phyloP scores from a whole-genome alignment of 1,139 yeast genomes.

The Lodderomyces elongisporus region DNA sequence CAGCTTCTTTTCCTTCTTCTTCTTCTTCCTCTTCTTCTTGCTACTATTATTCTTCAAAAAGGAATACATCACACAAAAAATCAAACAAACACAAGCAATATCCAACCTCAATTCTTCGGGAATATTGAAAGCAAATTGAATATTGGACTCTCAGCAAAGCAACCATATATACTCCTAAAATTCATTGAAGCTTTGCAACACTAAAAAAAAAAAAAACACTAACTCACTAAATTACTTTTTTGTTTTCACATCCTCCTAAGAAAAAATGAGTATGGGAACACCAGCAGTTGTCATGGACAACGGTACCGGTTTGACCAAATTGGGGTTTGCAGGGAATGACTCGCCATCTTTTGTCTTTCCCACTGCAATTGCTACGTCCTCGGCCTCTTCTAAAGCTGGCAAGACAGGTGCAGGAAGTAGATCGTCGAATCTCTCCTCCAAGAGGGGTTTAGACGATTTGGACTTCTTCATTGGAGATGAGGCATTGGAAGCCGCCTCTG shows the following conservation, averaged over 20 bases:
- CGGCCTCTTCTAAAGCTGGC: slow-evolving; percentile 34
- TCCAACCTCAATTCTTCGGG: no score
- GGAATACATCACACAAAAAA: no score
- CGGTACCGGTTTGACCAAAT: slow-evolving; percentile 96
- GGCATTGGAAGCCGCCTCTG: slow-evolving; percentile 83
- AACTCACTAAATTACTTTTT: no score
- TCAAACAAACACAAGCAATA: no score
- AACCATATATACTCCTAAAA: no score
- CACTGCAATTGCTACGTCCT: slow-evolving; percentile 88
- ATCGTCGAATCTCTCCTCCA: slow-evolving; percentile 51
- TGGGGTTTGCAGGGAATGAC: slow-evolving; percentile 98
- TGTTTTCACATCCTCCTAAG: no score
- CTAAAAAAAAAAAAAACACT: no score
- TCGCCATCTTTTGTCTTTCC: slow-evolving; percentile 97
- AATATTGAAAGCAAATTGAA: neutral
- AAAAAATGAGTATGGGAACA: slow-evolving; percentile 55
- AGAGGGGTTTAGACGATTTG: slow-evolving; percentile 90
- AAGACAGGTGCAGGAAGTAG: slow-evolving; percentile 26
- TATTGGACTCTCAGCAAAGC: no score
- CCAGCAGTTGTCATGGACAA: slow-evolving; percentile 98
- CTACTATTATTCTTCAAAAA: no score
- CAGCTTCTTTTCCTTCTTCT: no score
- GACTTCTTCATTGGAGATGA: slow-evolving; percentile 96
- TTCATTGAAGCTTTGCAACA: no score
- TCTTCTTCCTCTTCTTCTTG: no score